phyloP scores from a whole-genome alignment of 140 eudicot species.

The Oenanthe javanica region DNA sequence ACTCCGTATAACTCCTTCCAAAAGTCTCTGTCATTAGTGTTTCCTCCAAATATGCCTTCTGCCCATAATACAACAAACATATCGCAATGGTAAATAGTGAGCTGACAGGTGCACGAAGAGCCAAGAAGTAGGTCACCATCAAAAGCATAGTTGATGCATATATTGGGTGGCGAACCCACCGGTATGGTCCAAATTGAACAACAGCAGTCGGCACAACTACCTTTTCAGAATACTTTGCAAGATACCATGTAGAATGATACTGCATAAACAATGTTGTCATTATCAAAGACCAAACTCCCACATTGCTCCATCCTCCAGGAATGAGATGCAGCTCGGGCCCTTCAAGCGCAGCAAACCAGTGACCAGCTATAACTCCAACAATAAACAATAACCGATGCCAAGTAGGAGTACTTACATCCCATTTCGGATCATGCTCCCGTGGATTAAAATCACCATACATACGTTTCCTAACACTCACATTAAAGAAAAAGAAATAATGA shows the following conservation, averaged over 20 bases:
- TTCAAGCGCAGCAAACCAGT: conserved; percentile 88
- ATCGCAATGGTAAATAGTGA: conserved; percentile 39
- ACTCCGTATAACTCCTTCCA: conserved; percentile 56
- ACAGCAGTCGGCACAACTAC: conserved; percentile 86
- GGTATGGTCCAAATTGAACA: conserved; percentile 81
- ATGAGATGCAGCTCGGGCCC: conserved; percentile 62
- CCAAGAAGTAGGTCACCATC: conserved; percentile 56
- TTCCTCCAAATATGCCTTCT: conserved; percentile 76
- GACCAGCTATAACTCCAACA: conserved; percentile 47
- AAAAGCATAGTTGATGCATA: conserved; percentile 82
- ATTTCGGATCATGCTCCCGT: conserved; percentile 66
- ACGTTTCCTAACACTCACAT: conserved; percentile 57
- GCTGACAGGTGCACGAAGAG: conserved; percentile 75
- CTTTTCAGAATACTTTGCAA: conserved; percentile 76
- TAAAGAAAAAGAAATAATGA: conserved; percentile 76
- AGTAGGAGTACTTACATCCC: conserved; percentile 53
- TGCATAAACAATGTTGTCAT: conserved; percentile 54
- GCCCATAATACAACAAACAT: conserved; percentile 62
- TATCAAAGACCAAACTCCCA: conserved; percentile 64
- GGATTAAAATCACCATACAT: conserved; percentile 62
- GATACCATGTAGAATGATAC: conserved; percentile 60
- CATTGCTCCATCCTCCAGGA: conserved; percentile 68
- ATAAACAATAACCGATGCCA: conserved; percentile 44
- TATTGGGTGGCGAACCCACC: conserved; percentile 88
- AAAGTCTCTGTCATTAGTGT: conserved; percentile 55